Base-by-base conservation (phyloP, 441 rosid species). In the Pelargonium exstipulatum region DNA sequence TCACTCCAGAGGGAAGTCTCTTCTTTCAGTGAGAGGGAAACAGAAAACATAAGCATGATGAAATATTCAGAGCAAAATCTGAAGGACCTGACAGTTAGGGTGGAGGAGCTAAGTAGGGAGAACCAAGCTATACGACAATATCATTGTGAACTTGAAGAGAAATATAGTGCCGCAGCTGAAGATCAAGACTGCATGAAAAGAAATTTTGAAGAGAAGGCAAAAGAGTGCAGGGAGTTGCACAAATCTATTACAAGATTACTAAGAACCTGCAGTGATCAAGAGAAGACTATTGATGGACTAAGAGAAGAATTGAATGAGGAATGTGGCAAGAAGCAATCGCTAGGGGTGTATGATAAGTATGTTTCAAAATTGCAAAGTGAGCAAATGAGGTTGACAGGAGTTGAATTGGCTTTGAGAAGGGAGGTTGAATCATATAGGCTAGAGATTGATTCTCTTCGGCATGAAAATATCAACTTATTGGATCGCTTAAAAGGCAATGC, bases 181-280 rank as follows among this genome's bases (percentile, higher is more conserved):
- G 84, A 86, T 82, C 68, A 78, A 48, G 79, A 79, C 58, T 87
- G 90, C 65, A 14, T 88, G 58, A 84, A 76, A 78, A 85, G 88
- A 69, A 92, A 80, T 77, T 82, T 89, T 68, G 90, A 84, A 72
- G 98, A 90, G 82, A 92, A 89, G 84, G 92, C 89, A 60, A 86
- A 78, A 76, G 99, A 95, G 80, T 90, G 98, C 83, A 92, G 81
- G 82, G 97, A 89, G 73, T 75, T 88, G 76, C 97, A 89, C 63
- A 92, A 86, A 77, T 89, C 96, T 49, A 78, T 82, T 43, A 45
- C 95, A 16, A 86, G 89, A 77, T 80, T 89, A 77, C 66, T 83
- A 65, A 88, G 96, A 79, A 86, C 88, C 46, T 86, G 92, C 83
- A 88, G 76, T 66, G 97, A 90, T 55, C 98, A 95, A 78, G 95